Base-by-base conservation (phyloP, 2,329 filamentous ascomycete species). In the Aspergillus ochraceoroseus region DNA sequence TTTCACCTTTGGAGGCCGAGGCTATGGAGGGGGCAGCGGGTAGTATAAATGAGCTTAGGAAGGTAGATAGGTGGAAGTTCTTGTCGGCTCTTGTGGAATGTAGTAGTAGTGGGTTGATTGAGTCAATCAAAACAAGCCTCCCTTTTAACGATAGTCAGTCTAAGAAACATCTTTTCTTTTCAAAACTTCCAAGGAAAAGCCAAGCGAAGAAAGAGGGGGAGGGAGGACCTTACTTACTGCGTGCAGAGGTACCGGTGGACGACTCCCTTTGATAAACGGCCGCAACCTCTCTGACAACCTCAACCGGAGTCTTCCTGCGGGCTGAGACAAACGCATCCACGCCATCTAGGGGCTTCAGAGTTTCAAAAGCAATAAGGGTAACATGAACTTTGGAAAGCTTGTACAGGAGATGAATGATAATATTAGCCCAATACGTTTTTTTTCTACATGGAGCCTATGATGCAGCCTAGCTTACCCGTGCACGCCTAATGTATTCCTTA, bases 281-380 rank as follows among this genome's bases (percentile, higher is more conserved):
- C 41, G 72, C 34, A 39, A 87, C 76, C 50, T 85, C 81, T 36
- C 74, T 69, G 14, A 74, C 71, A 5, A 90, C 71, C 2, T 70
- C 61, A 2, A 71, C 62, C 4, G 81, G 67, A 4, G 70, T 65
- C 55, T 80, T 82, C n/a, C 76, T 73, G 3, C 76, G 71, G 3
- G 80, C 79, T 40, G 72, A 73, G 49, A 94, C 69, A 53, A 88
- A 80, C 30, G 79, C 65, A 57, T 92, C 82, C 6, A 79, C 78
- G 38, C 79, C 73, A 36, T 70, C 70, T 1, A 83, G 80, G 34
- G 76, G 79, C 28, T 73, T 75, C 4, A 87, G 68, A 0, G 86
- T 87, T 42, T 85, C 78, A 56, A 92, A 90, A 1, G 87, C 84
- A 27, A 95, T 70, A 55, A 86, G 83, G 13, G 94, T 75, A 31